phyloP scores from a whole-genome alignment of 208 protist genomes.

The Sergeia podlipaevii region DNA sequence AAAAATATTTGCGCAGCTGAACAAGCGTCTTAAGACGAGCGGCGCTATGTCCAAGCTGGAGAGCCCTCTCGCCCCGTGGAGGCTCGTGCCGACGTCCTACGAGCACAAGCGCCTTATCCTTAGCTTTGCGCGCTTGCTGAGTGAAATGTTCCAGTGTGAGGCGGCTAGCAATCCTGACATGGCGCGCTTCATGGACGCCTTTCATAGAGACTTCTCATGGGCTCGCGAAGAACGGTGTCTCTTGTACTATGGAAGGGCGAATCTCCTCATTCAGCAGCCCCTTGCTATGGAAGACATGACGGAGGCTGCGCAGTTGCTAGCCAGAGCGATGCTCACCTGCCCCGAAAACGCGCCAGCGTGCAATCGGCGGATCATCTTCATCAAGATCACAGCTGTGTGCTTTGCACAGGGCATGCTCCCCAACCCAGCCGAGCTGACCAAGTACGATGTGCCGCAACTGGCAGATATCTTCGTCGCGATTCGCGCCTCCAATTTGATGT shows the following conservation, averaged over 20 bases:
- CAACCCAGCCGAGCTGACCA: constrained; percentile 10
- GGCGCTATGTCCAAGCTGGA: background rate
- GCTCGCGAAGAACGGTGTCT: constrained; percentile 54
- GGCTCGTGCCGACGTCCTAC: constrained; percentile 14
- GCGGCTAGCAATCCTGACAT: constrained; percentile 33
- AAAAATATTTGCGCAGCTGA: constrained; percentile 46
- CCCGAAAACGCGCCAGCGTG: constrained; percentile 16
- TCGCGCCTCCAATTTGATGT: constrained; percentile 36
- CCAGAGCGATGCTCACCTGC: constrained; percentile 46
- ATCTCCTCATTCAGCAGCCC: constrained; percentile 45
- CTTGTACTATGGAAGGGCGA: constrained; percentile 64
- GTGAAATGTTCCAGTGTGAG: constrained; percentile 56
- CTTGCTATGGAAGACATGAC: constrained; percentile 33
- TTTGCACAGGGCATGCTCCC: constrained; percentile 35
- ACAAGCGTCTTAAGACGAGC: constrained; percentile 35
- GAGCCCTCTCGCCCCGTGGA: background rate
- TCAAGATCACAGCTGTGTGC: constrained; percentile 47
- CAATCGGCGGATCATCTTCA: constrained; percentile 41
- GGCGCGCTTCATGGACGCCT: constrained; percentile 44
- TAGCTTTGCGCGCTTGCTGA: constrained; percentile 50
- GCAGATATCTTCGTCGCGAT: constrained; percentile 69
- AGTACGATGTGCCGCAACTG: constrained; percentile 24
- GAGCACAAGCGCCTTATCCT: constrained; percentile 21
- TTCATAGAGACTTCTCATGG: constrained; percentile 40
- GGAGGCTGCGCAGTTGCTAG: constrained; percentile 44